Base-by-base conservation (phyloP, 192 early-diverging fungal genomes). In the Backusella mclennaniae region DNA sequence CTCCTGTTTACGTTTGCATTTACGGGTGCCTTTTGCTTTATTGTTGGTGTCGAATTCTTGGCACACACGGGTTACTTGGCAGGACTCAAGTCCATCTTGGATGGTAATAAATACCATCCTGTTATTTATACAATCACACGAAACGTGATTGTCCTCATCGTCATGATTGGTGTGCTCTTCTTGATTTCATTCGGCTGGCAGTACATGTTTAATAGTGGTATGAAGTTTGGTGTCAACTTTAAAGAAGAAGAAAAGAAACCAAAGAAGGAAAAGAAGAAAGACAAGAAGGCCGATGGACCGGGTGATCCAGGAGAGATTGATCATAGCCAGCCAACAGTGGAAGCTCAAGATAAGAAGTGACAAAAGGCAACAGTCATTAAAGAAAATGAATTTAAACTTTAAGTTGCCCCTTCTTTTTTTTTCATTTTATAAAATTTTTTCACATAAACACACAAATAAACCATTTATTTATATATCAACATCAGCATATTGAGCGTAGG, bases 201-300 rank as follows among this genome's bases (percentile, higher is more conserved):
- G 38, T 38, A n/a, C 4, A 7, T 71, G 7, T 31, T 41, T 23
- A 69, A 71, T 33, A 75, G 59, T 4, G 70, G 71, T 29, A 53
- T 69, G 21, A 49, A 75, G 38, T 79, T 79, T 75, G 78, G 78
- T 66, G 59, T 79, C 35, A 71, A 71, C 46, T 42, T 76, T 7
- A 46, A 49, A 12, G 74, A 76, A 49, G 42, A 31, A 1, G 12
- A 29, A 3, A 19, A 29, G 21, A 11, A 23, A 4, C 21, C 21
- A 29, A 35, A 67, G 66, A 67, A 69, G 21, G 19, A 35, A 26
- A 35, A 35, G 17, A 38, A 35, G 19, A 69, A 69, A 23, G 35
- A 35, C 1, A 36, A 33, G 4, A 33, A 33, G 5, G 4, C 7
- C 17, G 67, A 69, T 38, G 67, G 67, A 17, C 67, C 67, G 6